Conservation (phyloP, 2,329 filamentous ascomycete genomes). For the Curvularia hawaiiensis region DNA sequence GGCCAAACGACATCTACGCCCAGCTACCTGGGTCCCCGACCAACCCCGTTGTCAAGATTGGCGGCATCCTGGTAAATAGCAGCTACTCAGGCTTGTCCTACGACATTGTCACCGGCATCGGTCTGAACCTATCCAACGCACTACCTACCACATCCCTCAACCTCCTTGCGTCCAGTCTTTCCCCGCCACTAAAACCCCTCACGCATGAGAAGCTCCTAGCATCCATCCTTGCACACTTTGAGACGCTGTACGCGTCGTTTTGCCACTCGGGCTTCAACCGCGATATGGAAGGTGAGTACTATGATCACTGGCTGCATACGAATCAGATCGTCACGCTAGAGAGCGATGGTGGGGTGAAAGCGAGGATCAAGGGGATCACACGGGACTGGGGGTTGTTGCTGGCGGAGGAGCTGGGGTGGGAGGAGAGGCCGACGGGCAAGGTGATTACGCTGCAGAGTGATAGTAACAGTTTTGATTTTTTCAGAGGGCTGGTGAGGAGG, state of each 20-base stretch:
- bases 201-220: constrained; percentile 82
- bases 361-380: constrained; percentile 84
- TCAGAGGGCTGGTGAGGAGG: constrained; percentile 81
- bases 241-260: constrained; percentile 78
- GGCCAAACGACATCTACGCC: constrained; percentile 87
- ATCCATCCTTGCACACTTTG: constrained; percentile 76
- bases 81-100: constrained; percentile 78
- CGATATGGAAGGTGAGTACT: constrained; percentile 71
- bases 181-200: constrained; percentile 58
- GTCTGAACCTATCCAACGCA: constrained; percentile 82
- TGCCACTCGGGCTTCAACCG: constrained; percentile 74
- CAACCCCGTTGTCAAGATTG: constrained; percentile 79
- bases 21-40: constrained; percentile 56
- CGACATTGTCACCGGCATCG: constrained; percentile 80
- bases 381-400: constrained; percentile 87
- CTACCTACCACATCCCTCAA: constrained; percentile 88
- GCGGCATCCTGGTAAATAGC: constrained; percentile 90
- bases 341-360: constrained; percentile 74
- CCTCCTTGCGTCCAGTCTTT: constrained; percentile 61
- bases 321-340: constrained; percentile 75
- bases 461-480: constrained; percentile 98
- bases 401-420: constrained; percentile 79
- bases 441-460: constrained; percentile 89
- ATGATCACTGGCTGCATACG: constrained; percentile 75
- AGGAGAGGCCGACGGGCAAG: constrained; percentile 76